Evolutionary conservation across 2,329 filamentous ascomycete species (phyloP), one percentile per base, ranked within the genome.

Genomic region (Dryadomyces quercus-mongolicae): DNA sequence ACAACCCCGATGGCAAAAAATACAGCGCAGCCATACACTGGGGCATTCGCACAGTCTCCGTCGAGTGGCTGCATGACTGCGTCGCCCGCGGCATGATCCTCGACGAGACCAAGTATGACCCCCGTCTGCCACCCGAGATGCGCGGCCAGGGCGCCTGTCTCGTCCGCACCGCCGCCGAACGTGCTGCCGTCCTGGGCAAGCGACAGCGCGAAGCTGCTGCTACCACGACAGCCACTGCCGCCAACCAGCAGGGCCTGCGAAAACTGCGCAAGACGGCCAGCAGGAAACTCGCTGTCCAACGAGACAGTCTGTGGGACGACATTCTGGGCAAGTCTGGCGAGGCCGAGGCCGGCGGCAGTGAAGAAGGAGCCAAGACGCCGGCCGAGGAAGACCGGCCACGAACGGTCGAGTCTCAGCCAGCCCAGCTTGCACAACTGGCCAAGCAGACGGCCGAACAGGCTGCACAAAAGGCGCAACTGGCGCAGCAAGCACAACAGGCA

Each of bases 261-360:
- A 97, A 96, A 70, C 70, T 98, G 60, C 82, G 93, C 60, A 86
- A 91, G 62, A 90, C 88, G 6, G 87, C 91, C 21, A 96, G 91
- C 67, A 83, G 85, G 64, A 92, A 89, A 66, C 72, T 97, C 36
- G 84, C 78, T 55, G 86, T 77, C 51, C 90, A 96, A 63, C 85
- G 84, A 60, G 83, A 91, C 62, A 83, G 81, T 31, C 77, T 97
- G n/a, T 97, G 92, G 92, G 85, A 85, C 5, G 88, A 94, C 62
- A 94, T 98, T 56, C 78, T 93, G 22, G 82, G 82, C 54, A 66
- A 70, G 55, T 40, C 54, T 5, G 40, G 53, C 15, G 21, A 49
- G 13, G 25, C 46, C 3, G 61, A 67, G 40, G 5, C 60, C 66
- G 0, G 54, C 60, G 20, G 65, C 70, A 48, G 15, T 8, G n/a